Conservation (phyloP, 2,329 filamentous ascomycete species). For the Pseudogymnoascus sp. region DNA sequence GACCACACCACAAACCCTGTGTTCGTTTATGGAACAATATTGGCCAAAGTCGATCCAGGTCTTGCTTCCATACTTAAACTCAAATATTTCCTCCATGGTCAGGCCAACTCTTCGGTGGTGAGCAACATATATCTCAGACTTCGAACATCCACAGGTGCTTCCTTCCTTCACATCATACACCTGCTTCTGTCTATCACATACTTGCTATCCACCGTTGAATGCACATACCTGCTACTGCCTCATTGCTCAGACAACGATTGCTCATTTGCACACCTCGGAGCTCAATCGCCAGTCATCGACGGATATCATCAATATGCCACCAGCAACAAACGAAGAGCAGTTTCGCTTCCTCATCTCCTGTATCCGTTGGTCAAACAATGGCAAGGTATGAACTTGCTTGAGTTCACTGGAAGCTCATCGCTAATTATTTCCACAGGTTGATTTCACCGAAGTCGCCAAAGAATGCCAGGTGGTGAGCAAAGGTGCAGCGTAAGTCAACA, state of each 20-base stretch:
- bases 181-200: neutral
- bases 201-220: neutral
- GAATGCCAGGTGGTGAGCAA: conserved; percentile 57
- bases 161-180: neutral
- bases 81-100: neutral
- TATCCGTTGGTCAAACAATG: conserved; percentile 52
- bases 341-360: conserved; percentile 60
- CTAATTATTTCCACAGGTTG: conserved; percentile 39
- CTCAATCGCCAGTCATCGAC: conserved; percentile 2
- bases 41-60: neutral
- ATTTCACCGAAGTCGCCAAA: conserved; percentile 56
- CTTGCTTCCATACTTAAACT: neutral
- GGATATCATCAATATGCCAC: conserved; percentile 38
- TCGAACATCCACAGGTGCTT: neutral
- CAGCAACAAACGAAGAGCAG: conserved; percentile 45
- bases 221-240: neutral
- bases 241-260: neutral
- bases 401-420: neutral
- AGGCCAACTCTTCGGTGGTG: neutral
- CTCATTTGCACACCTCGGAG: neutral
- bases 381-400: conserved; percentile 43
- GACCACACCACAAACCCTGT: neutral
- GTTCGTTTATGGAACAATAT: neutral
- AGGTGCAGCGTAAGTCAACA: conserved; percentile 57
- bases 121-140: conserved; percentile 4